A percentile compares a stretch with the other conserved stretches of the same genome.
These are phyloP conservation scores for Holtermannia corniformis DNA, from an alignment of 768 basidiomycete genomes.

Conservation along the genomic window DNA sequence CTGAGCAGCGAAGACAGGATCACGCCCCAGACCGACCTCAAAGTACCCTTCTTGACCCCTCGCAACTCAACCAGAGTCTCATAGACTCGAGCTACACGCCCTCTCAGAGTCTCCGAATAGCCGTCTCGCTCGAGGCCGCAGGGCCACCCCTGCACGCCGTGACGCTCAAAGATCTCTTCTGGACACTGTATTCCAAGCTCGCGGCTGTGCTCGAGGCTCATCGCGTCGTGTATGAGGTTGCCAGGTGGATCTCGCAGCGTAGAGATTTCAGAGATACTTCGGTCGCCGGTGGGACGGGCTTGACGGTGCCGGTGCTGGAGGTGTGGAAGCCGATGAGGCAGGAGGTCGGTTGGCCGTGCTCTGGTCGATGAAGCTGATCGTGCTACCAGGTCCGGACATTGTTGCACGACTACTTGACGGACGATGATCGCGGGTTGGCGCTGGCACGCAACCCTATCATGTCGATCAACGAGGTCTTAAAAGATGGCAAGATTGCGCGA, in stretches of 20 bases:
- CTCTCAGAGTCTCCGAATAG: conserved; percentile 46
- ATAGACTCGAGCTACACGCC: too few relatives aligned
- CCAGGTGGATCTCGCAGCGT: conserved; percentile 80
- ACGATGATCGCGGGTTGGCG: conserved; percentile 70
- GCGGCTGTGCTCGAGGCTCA: conserved; percentile 88
- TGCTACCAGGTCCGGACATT: conserved; percentile 62
- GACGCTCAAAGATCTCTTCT: conserved; percentile 81
- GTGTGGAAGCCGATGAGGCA: conserved; percentile 79
- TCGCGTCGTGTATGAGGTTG: conserved; percentile 79
- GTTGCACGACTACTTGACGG: conserved; percentile 81
- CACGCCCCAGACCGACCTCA: background rate
- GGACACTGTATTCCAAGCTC: conserved; percentile 92
- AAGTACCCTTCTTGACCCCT: background rate
- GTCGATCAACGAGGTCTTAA: conserved; percentile 86
- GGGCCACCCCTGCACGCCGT: conserved; percentile 58
- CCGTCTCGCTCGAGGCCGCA: conserved; percentile 42
- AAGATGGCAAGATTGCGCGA: conserved; percentile 67
- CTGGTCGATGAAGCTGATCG: background rate
- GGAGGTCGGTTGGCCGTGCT: conserved; percentile 53
- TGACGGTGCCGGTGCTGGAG: conserved; percentile 59
- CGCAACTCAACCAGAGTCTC: too few relatives aligned
- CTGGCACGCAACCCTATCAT: conserved; percentile 78
- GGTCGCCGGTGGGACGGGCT: conserved; percentile 51
- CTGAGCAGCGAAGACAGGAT: too few relatives aligned
- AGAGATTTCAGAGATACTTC: conserved; percentile 84